A percentile compares a stretch with the other conserved stretches of the same genome.
Conservation (phyloP, 176 grass and related monocot species). For the Ananas comosus region DNA sequence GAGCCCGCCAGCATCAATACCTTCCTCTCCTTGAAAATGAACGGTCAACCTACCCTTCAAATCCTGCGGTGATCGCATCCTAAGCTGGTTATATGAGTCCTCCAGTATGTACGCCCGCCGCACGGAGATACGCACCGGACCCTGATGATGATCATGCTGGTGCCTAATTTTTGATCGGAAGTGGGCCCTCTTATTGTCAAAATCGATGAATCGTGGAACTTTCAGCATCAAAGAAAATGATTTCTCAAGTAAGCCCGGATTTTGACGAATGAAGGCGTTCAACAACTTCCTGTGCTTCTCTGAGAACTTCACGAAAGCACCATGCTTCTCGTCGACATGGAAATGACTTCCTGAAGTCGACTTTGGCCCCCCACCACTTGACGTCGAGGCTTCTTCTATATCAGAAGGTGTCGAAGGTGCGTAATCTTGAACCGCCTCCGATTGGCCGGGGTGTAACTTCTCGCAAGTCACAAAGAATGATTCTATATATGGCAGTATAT, state of each 20-base stretch:
- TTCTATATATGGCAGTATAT: conserved; percentile 96
- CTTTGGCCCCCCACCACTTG: conserved; percentile 42
- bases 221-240: conserved; percentile 96
- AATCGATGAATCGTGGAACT: conserved; percentile 89
- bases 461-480: conserved; percentile 97
- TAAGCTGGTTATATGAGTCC: conserved; percentile 97
- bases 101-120: conserved; percentile 94
- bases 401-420: conserved; percentile 51
- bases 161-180: conserved; percentile 98
- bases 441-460: conserved; percentile 65
- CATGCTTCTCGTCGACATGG: conserved; percentile 62
- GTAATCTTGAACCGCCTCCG: conserved; percentile 51
- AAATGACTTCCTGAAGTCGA: conserved; percentile 31
- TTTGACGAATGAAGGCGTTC: conserved; percentile 95
- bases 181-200: conserved; percentile 95
- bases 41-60: conserved; percentile 92
- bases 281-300: conserved; percentile 90
- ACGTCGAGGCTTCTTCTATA: conserved; percentile 68
- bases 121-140: conserved; percentile 97
- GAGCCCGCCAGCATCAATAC: conserved; percentile 97
- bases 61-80: conserved; percentile 89
- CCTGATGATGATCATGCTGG: conserved; percentile 95
- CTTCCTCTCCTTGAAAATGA: conserved; percentile 99
- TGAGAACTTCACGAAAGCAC: conserved; percentile 86
- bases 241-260: conserved; percentile 85